These are phyloP conservation scores for Musa schizocarpa DNA, from an alignment of 176 grass and related monocot genomes.

Conservation along the genomic window DNA sequence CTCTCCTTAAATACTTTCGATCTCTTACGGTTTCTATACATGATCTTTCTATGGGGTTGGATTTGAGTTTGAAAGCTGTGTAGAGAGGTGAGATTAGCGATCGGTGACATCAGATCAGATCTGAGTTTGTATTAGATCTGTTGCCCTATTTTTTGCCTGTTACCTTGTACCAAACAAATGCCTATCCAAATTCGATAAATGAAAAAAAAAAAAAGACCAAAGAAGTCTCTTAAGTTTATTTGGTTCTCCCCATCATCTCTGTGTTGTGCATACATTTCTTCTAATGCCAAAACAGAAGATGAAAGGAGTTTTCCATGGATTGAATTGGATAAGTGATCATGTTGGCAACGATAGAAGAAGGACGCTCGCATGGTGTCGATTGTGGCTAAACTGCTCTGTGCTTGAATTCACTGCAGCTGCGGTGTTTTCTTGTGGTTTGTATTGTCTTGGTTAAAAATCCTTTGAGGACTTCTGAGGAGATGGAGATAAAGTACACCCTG, in stretches of 20 bases:
- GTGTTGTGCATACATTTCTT: no score
- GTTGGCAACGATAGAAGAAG: no score
- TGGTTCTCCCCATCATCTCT: background rate
- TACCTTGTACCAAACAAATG: background rate
- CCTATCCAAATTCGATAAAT: background rate
- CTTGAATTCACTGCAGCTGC: no score
- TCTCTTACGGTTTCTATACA: background rate
- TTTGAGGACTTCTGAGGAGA: no score
- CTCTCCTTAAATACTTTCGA: background rate
- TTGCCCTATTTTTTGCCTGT: background rate
- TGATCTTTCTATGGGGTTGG: conserved; percentile 2
- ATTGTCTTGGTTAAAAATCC: no score
- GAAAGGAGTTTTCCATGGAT: no score
- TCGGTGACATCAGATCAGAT: background rate
- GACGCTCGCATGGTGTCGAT: no score
- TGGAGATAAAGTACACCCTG: no score
- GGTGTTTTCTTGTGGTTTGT: no score
- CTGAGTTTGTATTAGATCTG: conserved; percentile 5
- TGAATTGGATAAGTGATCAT: no score
- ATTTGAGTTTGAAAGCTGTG: conserved; percentile 11
- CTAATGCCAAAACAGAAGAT: no score
- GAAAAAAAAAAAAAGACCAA: background rate
- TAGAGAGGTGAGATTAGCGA: background rate
- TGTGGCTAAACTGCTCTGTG: no score
- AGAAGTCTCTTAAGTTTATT: background rate